Conservation (phyloP, 768 basidiomycete species). For the Kwoniella sp. region DNA sequence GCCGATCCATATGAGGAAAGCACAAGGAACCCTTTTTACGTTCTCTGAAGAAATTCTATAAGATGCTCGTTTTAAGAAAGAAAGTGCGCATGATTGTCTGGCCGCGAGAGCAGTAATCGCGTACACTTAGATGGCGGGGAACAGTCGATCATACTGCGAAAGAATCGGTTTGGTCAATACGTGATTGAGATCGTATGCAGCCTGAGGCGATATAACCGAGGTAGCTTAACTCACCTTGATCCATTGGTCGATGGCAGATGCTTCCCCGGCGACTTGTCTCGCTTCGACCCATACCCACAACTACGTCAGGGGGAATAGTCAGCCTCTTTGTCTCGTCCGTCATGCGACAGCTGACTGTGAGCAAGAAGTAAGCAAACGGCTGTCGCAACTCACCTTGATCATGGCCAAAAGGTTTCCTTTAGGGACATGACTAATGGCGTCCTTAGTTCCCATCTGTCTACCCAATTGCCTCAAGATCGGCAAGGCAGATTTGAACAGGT, state of each 20-base stretch:
- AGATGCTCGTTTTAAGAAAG: too few species aligned
- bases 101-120: too few species aligned
- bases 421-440: slow-evolving; percentile 65
- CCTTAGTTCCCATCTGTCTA: slow-evolving; percentile 80
- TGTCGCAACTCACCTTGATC: slow-evolving; percentile 74
- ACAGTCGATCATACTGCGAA: slow-evolving; percentile 21
- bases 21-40: too few species aligned
- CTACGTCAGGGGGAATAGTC: slow-evolving; percentile 56
- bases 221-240: slow-evolving; percentile 63
- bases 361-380: not conserved
- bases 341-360: too few species aligned
- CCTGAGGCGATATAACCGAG: too few species aligned
- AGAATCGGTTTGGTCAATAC: not conserved
- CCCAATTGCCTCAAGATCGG: slow-evolving; percentile 92
- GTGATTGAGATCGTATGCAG: not conserved
- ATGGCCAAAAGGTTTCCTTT: slow-evolving; percentile 77
- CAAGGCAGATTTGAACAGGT: slow-evolving; percentile 91
- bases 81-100: too few species aligned
- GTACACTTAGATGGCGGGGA: slow-evolving; percentile 14
- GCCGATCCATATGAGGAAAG: too few species aligned
- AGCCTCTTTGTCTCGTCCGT: too few species aligned
- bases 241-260: slow-evolving; percentile 79
- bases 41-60: too few species aligned
- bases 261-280: slow-evolving; percentile 72
- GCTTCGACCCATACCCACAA: slow-evolving; percentile 94